Base-by-base conservation (phyloP, 2,329 filamentous ascomycete species). In the Aspergillus ustus region DNA sequence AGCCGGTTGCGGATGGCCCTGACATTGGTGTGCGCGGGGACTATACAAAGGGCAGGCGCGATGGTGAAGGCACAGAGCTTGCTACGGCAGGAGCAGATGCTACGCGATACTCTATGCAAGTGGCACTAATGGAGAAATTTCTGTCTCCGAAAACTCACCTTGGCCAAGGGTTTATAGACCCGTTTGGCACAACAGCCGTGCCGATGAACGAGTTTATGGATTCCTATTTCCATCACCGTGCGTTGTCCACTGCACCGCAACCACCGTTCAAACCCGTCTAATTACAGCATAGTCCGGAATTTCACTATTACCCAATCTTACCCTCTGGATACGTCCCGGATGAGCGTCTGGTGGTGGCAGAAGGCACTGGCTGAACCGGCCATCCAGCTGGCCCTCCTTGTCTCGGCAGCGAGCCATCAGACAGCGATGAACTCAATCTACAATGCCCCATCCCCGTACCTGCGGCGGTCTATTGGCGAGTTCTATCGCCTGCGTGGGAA, bases 151-250 rank as follows among this genome's bases (percentile, higher is more conserved):
- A 46, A 29, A 15, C 54, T 2, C 43, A 40, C 3, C 20, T 57
- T 7, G 54, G 54, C 29, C 54, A 57, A 25, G 54, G 54, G 8
- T 57, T 57, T 19, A 29, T 28, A 1, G 54, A 57, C 46, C 54
- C 54, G 13, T 57, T 57, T 44, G 25, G 45, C 2, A 50, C 54
- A 8, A 31, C 31, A 15, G 29, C 45, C 2, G 31, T 57, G 9
- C 54, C 54, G 4, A 57, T 57, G 54, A 57, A n/a, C 29, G 54
- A 57, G 7, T 48, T 43, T 45, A 57, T 57, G 54, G 50, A 57
- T 31, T 57, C 54, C 9, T 57, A 50, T 37, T 57, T 57, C 54
- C 54, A 51, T 25, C 54, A 57, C 31, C 22, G 54, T 57, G 44
- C 28, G 54, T 50, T 2, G n/a, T 7, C 7, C 28, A 17, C 20